These are phyloP conservation scores for Stromatinia cepivora DNA, from an alignment of 2,329 filamentous ascomycete species.

Conservation along the genomic window DNA sequence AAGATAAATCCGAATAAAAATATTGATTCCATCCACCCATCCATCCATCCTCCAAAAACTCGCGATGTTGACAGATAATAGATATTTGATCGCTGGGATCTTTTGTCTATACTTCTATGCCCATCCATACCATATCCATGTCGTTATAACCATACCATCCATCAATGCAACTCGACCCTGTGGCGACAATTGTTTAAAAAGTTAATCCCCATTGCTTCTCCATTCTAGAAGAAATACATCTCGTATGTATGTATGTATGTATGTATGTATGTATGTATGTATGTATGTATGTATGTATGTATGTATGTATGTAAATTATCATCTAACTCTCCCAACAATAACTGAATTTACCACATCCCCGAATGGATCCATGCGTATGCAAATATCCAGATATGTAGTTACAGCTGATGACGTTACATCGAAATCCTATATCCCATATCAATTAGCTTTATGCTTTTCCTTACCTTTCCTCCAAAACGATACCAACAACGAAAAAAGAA, in stretches of 20 bases:
- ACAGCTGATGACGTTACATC: slow-evolving; percentile 43
- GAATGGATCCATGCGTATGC: slow-evolving; percentile 50
- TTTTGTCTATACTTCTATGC: neutral
- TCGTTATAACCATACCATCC: too few relatives aligned
- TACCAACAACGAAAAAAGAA: neutral
- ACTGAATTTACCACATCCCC: slow-evolving; percentile 53
- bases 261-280: too few relatives aligned
- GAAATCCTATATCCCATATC: slow-evolving; percentile 40
- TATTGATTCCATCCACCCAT: neutral
- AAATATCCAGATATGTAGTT: slow-evolving; percentile 43
- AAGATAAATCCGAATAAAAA: too few relatives aligned
- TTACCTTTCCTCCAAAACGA: neutral
- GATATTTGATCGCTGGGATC: neutral
- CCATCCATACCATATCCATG: neutral
- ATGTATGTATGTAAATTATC: neutral
- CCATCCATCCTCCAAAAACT: neutral
- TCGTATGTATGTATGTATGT: neutral
- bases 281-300: too few relatives aligned
- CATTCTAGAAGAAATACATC: too few relatives aligned
- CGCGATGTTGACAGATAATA: neutral
- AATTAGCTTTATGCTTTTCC: neutral
- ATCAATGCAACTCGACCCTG: neutral
- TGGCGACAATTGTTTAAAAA: neutral
- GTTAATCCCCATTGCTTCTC: too few relatives aligned
- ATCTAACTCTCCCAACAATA: slow-evolving; percentile 42